Percentiles rank a stretch among this genome's conserved stretches.
These are phyloP conservation scores for Limonium bicolor DNA, from an alignment of 148 eudicot species.

Conservation along the genomic window DNA sequence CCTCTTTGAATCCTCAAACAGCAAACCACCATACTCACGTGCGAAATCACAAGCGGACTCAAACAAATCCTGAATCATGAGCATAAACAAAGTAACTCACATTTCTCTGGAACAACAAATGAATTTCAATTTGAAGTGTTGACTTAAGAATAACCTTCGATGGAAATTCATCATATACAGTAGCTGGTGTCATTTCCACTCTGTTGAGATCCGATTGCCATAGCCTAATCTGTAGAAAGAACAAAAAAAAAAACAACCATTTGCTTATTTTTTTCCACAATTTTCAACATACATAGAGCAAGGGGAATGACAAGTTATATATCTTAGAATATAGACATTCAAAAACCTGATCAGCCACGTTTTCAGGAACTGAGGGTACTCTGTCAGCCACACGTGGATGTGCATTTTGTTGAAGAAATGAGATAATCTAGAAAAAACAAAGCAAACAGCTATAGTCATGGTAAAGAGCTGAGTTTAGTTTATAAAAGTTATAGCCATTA, in stretches of 20 bases:
- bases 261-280: not conserved
- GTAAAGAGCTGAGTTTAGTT: too few species aligned
- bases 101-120: not conserved
- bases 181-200: constrained; percentile 65
- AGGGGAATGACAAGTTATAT: not conserved
- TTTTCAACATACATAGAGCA: not conserved
- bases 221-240: constrained; percentile 54
- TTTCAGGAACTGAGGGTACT: constrained; percentile 89
- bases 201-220: constrained; percentile 94
- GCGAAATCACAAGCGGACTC: constrained; percentile 87
- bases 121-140: not conserved
- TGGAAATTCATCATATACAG: constrained; percentile 65
- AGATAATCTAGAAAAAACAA: constrained; percentile 71
- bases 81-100: not conserved
- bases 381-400: constrained; percentile 90
- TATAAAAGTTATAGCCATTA: too few species aligned
- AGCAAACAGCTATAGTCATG: too few species aligned
- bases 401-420: constrained; percentile 93
- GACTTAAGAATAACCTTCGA: constrained; percentile 33
- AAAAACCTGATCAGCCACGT: constrained; percentile 90
- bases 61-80: constrained; percentile 46
- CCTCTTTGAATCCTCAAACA: constrained; percentile 67
- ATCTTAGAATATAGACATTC: not conserved
- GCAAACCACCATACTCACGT: constrained; percentile 50
- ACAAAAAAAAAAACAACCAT: not conserved